Evolutionary conservation across 805 yeast genomes (phyloP).

Genomic region (Jamesozyma hellenica): DNA sequence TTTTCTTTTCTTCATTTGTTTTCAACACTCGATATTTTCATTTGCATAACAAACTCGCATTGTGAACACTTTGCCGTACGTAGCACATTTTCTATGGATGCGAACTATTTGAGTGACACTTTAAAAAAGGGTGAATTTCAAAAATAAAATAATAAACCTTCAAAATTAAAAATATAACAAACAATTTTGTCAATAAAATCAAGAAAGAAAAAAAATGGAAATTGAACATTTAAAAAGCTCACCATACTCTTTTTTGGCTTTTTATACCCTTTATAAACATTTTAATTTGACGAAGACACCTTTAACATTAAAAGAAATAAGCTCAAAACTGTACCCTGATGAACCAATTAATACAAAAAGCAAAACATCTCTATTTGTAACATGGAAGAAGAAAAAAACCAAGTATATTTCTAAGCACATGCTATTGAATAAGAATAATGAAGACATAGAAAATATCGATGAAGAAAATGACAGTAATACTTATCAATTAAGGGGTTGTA

Average conservation of each 20-base stretch:
- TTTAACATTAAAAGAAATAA: conserved; percentile 9
- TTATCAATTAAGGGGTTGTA: conserved; percentile 67
- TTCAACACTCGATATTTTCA: no score
- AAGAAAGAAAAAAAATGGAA: neutral
- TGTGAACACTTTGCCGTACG: no score
- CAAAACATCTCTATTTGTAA: conserved; percentile 63
- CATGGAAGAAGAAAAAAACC: conserved; percentile 54
- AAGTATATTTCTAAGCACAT: neutral
- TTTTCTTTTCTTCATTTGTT: no score
- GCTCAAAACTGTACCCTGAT: conserved; percentile 3
- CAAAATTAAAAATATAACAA: no score
- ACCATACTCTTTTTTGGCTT: conserved; percentile 29
- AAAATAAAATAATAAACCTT: no score
- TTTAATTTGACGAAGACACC: conserved; percentile 2
- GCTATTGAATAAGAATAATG: neutral
- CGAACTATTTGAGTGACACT: no score
- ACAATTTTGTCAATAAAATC: no score
- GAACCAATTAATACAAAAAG: neutral
- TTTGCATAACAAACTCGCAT: no score
- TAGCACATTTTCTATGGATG: no score
- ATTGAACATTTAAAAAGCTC: conserved; percentile 7
- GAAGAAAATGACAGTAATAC: neutral
- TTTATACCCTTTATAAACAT: conserved; percentile 21
- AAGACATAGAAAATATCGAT: no score
- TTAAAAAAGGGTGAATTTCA: no score